Base-by-base conservation (phyloP, 345 rosid species). In the Trapa incisa region DNA sequence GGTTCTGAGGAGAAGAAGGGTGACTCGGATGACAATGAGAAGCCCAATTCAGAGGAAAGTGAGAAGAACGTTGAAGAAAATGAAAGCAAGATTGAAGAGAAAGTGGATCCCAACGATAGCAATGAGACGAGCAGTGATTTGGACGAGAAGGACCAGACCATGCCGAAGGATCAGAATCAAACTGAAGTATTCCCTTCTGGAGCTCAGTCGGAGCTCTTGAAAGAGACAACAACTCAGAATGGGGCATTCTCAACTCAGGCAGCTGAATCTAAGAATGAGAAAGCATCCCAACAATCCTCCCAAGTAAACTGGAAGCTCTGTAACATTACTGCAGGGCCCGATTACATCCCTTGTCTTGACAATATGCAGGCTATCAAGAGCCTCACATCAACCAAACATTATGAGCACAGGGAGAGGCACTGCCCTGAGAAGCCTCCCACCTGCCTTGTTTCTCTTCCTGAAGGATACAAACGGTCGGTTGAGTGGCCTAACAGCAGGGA, bases 401-500 rank as follows among this genome's bases (percentile, higher is more conserved):
- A 94, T 65, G 96, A 94, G 71, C 99, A 91, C 78, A 84, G 99
- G 65, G 99, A 91, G 85, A 85, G 99, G 83, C 99, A 91, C 76
- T 94, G 99, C 67, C 97, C 96, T 14, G 87, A 84, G 65, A 77
- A 77, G 67, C 90, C 96, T 58, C 96, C 96, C 37, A 87, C 93
- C 68, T 94, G 99, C 73, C 91, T 94, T 38, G 96, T 91, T 68
- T 75, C 89, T 75, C 82, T 86, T 75, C 97, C 97, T 67, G 86
- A 87, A 75, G 96, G 93, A 71, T 94, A 94, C 76, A 87, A 39
- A 77, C 84, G 73, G 43, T 74, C 97, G 6, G 82, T 91, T 72
- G 85, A 82, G 80, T 91, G 97, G 99, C 97, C 99, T 52, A 87
- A 72, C 70, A 94, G 99, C 82, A 82, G 96, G 85, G 97, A 94